Evolutionary conservation across 345 rosid species (phyloP).

Genomic region (Eucalyptus curtisii): DNA sequence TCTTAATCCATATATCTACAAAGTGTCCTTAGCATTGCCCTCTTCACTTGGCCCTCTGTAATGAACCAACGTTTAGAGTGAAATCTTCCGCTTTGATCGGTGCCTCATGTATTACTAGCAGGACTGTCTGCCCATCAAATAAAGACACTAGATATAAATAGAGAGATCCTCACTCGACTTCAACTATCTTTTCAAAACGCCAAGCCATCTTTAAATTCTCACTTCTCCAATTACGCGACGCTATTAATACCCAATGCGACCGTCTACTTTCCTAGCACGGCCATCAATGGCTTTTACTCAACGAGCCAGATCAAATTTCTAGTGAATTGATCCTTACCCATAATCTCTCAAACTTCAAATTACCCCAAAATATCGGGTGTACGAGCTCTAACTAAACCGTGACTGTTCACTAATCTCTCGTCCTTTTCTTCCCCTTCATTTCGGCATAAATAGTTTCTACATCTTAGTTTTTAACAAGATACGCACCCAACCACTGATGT

Average conservation of each 20-base stretch:
- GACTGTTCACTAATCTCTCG: not conserved
- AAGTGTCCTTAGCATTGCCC: not conserved
- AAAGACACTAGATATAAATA: accelerated
- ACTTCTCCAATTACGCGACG: not conserved
- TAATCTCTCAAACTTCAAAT: not conserved
- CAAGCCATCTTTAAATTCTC: not conserved
- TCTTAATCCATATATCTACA: not conserved
- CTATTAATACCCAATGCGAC: accelerated
- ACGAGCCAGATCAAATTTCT: not conserved
- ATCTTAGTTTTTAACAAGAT: not conserved
- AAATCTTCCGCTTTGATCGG: accelerated
- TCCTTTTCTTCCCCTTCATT: not conserved
- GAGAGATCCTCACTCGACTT: not conserved
- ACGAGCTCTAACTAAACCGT: not conserved
- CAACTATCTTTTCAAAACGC: not conserved
- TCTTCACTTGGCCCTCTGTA: not conserved
- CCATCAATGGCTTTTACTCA: not conserved
- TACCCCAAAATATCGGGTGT: not conserved
- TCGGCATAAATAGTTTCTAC: not conserved
- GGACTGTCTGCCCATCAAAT: accelerated
- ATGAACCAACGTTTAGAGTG: not conserved
- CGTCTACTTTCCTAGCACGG: not conserved
- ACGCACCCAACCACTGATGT: accelerated
- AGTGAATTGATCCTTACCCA: not conserved
- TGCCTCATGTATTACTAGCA: not conserved